Evolutionary conservation across 1,139 yeast genomes (phyloP), one percentile per base, ranked within the genome.

Genomic region (Sporopachydermia cereana): DNA sequence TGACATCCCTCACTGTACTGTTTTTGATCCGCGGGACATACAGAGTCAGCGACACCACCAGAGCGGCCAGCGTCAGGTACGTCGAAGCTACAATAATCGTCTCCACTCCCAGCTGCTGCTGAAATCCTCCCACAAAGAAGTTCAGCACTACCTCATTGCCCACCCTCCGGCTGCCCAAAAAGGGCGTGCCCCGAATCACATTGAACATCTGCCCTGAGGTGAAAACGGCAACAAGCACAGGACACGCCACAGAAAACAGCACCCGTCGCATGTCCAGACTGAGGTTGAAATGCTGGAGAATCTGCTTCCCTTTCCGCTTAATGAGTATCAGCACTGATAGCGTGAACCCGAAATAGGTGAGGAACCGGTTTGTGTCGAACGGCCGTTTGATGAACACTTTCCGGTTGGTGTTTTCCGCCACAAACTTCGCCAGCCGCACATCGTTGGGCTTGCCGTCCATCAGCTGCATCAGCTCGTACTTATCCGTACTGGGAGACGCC

Each of bases 21-120:
- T 64, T 65, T 46, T 60, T 57, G 45, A 77, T 61, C 44, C 64
- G 62, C 2, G 84, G 82, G 3, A 69, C 73, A 53, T 67, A 69
- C 52, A 71, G 71, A 44, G 75, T 61, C 58, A 79, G 68, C 3
- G 74, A 59, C 45, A 12, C 9, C 5, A 34, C 22, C 17, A 34
- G n/a, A 34, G 9, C 9, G 9, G 22, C 39, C n/a, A 34, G 22
- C 22, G n/a, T 21, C 9, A 34, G n/a, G n/a, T 34, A 34, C 5
- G 39, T 34, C 22, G 12, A 5, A 12, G 12, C 39, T 34, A 34
- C 39, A 12, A 34, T 34, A 12, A 34, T 21, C 5, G 39, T 16
- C n/a, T 34, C 39, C 18, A 34, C 39, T 16, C 39, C 39, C 18
- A 34, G n/a, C 39, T 34, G 39, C 17, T 34, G 39, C 17, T 34